A percentile compares a stretch with the other conserved stretches of the same genome.
These are phyloP conservation scores for Nidularia pulvinata DNA, from an alignment of 768 basidiomycete species.

Conservation along the genomic window DNA sequence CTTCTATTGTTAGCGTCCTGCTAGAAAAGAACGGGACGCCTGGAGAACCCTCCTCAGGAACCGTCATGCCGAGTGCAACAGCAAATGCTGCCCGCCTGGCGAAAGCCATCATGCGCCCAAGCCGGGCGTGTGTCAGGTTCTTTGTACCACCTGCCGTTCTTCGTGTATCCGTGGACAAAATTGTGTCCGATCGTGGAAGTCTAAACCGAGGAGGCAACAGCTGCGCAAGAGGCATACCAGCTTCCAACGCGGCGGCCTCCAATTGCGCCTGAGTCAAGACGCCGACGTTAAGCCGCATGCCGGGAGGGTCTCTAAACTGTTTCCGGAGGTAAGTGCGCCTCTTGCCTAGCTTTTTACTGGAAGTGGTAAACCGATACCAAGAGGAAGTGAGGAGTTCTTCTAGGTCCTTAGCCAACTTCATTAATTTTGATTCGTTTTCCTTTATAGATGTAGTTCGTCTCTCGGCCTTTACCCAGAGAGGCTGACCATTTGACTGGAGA, in stretches of 20 bases:
- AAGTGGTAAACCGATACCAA: not conserved
- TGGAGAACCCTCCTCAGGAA: not conserved
- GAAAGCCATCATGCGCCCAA: conserved; percentile 58
- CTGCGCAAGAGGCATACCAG: conserved; percentile 56
- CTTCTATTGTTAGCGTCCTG: not conserved
- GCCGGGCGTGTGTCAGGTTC: conserved; percentile 52
- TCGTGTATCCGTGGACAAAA: conserved; percentile 1
- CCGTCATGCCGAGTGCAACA: conserved; percentile 19
- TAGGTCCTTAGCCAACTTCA: not conserved
- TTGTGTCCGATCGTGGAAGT: conserved; percentile 5
- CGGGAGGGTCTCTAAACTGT: conserved; percentile 28
- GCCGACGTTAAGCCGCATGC: conserved; percentile 64
- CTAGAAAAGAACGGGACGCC: too few species aligned
- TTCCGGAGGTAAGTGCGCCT: not conserved
- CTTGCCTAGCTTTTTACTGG: not conserved
- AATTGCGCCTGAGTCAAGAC: conserved; percentile 55
- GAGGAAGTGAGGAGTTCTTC: not conserved
- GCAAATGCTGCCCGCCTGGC: conserved; percentile 51
- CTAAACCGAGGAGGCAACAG: conserved; percentile 42
- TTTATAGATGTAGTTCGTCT: not conserved
- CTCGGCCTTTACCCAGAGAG: conserved; percentile 52
- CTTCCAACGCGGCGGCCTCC: conserved; percentile 65
- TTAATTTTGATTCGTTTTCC: too few species aligned
- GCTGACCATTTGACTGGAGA: conserved; percentile 45
- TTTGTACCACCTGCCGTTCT: conserved; percentile 1